Conservation (phyloP, 257 asterid genomes). For the Penstemon newberryi region DNA sequence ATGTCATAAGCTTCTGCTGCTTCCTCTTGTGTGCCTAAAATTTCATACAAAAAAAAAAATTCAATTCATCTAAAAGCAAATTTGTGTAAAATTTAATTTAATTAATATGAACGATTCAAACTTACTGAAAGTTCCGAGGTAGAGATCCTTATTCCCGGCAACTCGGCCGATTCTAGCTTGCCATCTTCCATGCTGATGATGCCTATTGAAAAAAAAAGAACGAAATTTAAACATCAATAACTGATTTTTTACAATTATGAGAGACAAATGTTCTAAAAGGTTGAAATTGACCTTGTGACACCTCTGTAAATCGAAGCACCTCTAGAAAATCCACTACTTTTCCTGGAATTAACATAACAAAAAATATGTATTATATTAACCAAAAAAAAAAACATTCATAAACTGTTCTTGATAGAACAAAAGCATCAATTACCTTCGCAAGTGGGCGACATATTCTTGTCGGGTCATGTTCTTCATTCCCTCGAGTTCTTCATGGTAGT, state of each 20-base stretch:
- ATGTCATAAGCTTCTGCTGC: constrained; percentile 67
- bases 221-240: not conserved
- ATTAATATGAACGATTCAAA: not conserved
- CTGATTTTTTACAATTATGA: too few relatives aligned
- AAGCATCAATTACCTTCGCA: constrained; percentile 57
- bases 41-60: not conserved
- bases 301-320: constrained; percentile 82
- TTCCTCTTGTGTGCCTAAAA: constrained; percentile 61
- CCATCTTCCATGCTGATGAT: constrained; percentile 85
- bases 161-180: constrained; percentile 81
- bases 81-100: not conserved
- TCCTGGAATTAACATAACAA: constrained; percentile 38
- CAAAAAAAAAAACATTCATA: not conserved
- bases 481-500: constrained; percentile 79
- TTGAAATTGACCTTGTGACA: constrained; percentile 55
- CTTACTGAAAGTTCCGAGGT: constrained; percentile 76
- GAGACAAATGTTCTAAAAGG: not conserved
- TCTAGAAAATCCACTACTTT: constrained; percentile 73
- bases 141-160: constrained; percentile 76
- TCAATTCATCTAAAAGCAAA: not conserved
- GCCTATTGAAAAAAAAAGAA: constrained; percentile 32
- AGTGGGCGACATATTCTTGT: constrained; percentile 83
- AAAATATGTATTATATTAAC: not conserved
- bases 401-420: not conserved
- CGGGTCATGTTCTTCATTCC: constrained; percentile 88